phyloP scores from a whole-genome alignment of 1,284 basidiomycete genomes.

The Melampsora abietis-canadensis region DNA sequence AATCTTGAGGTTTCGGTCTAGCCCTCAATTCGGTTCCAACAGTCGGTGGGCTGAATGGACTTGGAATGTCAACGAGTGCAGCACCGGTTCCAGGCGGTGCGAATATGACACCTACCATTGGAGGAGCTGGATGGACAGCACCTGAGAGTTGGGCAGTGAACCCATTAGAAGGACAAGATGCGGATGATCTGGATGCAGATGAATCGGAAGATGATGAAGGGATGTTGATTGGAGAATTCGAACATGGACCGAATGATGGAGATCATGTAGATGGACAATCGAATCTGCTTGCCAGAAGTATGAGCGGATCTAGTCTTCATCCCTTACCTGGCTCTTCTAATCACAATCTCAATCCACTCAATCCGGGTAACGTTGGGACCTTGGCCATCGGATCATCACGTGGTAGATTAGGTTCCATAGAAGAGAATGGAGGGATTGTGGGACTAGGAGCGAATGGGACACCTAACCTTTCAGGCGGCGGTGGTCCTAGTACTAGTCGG shows the following conservation, averaged over 20 bases:
- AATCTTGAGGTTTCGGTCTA: not conserved
- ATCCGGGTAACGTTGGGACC: not conserved
- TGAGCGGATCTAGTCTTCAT: constrained; percentile 18
- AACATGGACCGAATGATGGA: constrained; percentile 68
- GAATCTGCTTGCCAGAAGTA: constrained; percentile 26
- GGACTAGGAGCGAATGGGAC: not conserved
- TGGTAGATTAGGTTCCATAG: constrained; percentile 36
- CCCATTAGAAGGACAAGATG: constrained; percentile 32
- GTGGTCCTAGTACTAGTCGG: constrained; percentile 9
- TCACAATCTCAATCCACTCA: constrained; percentile 24
- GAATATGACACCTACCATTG: constrained; percentile 4
- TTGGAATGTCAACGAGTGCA: not conserved
- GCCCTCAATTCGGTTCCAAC: not conserved
- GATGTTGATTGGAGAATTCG: constrained; percentile 28
- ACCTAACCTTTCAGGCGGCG: constrained; percentile 1
- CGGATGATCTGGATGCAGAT: constrained; percentile 20
- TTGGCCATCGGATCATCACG: constrained; percentile 15
- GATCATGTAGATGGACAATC: constrained; percentile 46
- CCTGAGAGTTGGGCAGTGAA: constrained; percentile 44
- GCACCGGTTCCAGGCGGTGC: not conserved
- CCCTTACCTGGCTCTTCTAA: constrained; percentile 2
- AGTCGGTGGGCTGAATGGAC: constrained; percentile 4
- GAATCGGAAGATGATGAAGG: constrained; percentile 37
- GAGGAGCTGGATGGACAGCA: constrained; percentile 35
- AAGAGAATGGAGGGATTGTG: constrained; percentile 8